Evolutionary conservation across 129 eudicot genomes (phyloP), one percentile per base, ranked within the genome.

Genomic region (Tanacetum coccineum): DNA sequence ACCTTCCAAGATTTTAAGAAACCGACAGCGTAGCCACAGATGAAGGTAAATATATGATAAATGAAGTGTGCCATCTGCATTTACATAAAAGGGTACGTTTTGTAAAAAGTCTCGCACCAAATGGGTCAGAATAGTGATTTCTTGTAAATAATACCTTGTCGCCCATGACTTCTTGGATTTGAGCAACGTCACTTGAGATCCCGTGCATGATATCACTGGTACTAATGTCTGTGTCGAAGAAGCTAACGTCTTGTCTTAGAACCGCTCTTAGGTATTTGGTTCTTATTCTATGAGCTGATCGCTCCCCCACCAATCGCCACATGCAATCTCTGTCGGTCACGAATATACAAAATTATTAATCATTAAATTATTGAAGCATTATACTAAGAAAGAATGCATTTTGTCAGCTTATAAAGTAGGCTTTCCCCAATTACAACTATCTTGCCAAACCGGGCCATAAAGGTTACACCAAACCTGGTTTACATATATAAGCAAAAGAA

Each of bases 171-270:
- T 89, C 90, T 79, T 89, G 96, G 48, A 89, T 89, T 72, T 89
- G 96, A 73, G 96, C 93, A 59, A 89, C 96, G 81, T 89, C 96
- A 51, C 93, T 89, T 70, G 96, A 89, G 68, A 89, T 85, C 44
- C 96, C 96, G 70, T 89, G 96, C 93, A 89, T 89, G 71, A 89
- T 83, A 64, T 85, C 96, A 46, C 96, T 76, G 12, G 96, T 89
- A 73, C 80, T 79, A 53, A 81, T 69, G 22, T 78, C 80, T 36
- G 93, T 83, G 68, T 89, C 93, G 15, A 85, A 89, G 84, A 85
- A 89, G 57, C 81, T 83, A 9, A 89, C 69, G 45, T 89, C 93
- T 66, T 89, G 96, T 66, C 96, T 73, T 48, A 89, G 55, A 77
- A 89, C 85, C 40, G 93, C 93, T 73, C 85, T 81, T 59, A 89